phyloP scores from a whole-genome alignment of 768 basidiomycete genomes.

The Auricularia sp. region DNA sequence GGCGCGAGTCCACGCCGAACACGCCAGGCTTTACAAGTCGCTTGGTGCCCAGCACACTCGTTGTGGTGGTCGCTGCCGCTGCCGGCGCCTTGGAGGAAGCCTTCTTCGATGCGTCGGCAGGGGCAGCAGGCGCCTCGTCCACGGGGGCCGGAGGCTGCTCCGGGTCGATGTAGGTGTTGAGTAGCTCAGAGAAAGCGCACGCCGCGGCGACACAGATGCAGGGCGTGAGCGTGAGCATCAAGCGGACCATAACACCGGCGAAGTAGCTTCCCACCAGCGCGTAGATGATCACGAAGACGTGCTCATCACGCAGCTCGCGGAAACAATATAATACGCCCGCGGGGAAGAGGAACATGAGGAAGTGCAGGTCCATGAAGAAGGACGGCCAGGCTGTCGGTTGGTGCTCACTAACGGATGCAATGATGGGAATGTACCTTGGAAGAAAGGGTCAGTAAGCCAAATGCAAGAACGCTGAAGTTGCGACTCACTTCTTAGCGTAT shows the following conservation, averaged over 20 bases:
- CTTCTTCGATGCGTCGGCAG: conserved; percentile 40
- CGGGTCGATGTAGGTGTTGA: conserved; percentile 88
- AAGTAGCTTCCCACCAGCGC: conserved; percentile 95
- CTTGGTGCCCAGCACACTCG: conserved; percentile 1
- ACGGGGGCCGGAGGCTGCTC: conserved; percentile 42
- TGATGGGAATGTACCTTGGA: conserved; percentile 84
- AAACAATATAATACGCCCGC: conserved; percentile 93
- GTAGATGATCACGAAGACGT: conserved; percentile 97
- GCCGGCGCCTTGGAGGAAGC: conserved; percentile 46
- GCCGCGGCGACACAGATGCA: conserved; percentile 93
- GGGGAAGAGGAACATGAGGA: conserved; percentile 96
- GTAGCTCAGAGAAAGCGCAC: conserved; percentile 75
- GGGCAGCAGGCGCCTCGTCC: conserved; percentile 17
- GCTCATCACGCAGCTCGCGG: conserved; percentile 89
- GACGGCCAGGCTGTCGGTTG: conserved; percentile 99
- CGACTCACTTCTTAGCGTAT: conserved; percentile 85
- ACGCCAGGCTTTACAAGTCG: conserved; percentile 41
- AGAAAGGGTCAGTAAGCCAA: conserved; percentile 9
- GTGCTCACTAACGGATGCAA: conserved; percentile 98
- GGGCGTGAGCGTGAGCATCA: conserved; percentile 95
- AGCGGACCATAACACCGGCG: conserved; percentile 98
- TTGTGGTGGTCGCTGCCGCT: neutral
- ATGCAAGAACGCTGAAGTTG: conserved; percentile 3
- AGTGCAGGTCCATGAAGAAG: conserved; percentile 98
- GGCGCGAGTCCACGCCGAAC: conserved; percentile 76